Base-by-base conservation (phyloP, 1,284 basidiomycete species). In the Erythrobasidium hasegawianum region DNA sequence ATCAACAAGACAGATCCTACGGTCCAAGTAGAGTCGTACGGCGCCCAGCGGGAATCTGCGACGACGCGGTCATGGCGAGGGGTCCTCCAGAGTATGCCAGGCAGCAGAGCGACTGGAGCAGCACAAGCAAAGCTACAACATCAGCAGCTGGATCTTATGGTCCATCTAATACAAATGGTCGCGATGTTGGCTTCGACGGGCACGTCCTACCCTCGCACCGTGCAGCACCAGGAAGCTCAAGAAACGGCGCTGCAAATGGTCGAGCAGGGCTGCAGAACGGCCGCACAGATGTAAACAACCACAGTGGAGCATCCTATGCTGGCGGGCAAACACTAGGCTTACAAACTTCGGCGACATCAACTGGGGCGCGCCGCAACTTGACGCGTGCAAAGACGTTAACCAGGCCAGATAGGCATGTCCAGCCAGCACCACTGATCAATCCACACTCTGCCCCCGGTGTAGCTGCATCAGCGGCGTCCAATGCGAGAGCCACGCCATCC, bases 381-480 rank as follows among this genome's bases (percentile, higher is more conserved):
- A 77, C 75, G 27, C 84, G 93, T 68, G 89, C 88, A 75, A 97
- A 96, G 81, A 98, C 95, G 1, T 86, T 99, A 71, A 97, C 91
- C 59, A 84, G 92, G 62, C 96, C 95, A 72, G 95, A 98, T 81
- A 86, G 95, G 66, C 85, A 89, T 76, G 89, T 97, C 67, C 91
- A 90, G 10, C 89, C 92, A 41, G 87, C 89, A 13, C 95, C 96
- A 0, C 86, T 99, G 73, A 94, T 99, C 75, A 94, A 90, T 66
- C 86, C 68, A 10, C 56, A 58, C 26, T 57, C 54, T n/a, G 65
- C 62, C 11, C 40, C 57, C 9, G 64, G 52, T 29, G 59, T 60
- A 16, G 33, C 29, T 10, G 41, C 47, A 26, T 71, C 76, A 22
- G 64, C 71, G 68, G 76, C 70, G 26, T 57, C 57, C 72, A 77